Conservation (phyloP, 352 stramenopile genomes). For the Detonula confervacea region DNA sequence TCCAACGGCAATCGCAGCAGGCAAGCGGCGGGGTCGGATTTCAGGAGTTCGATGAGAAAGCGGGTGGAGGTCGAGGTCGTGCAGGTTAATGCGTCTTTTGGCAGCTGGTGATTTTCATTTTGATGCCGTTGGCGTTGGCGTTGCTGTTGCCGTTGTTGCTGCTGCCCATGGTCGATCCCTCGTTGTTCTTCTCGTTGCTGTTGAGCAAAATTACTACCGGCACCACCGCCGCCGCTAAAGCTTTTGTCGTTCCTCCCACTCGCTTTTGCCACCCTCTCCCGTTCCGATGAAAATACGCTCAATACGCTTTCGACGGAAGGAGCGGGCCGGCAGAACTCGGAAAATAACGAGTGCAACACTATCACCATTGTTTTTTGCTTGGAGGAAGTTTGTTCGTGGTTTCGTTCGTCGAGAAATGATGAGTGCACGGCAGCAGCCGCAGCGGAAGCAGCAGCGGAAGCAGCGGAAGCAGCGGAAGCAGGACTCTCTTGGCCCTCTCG, state of each 20-base stretch:
- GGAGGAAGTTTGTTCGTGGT: slow-evolving; percentile 3
- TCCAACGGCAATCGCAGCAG: slow-evolving; percentile 45
- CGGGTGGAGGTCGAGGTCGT: background rate
- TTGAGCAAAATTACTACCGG: no score
- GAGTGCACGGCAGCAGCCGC: background rate
- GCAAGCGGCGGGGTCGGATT: background rate
- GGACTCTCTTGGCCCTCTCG: no score
- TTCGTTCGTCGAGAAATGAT: background rate
- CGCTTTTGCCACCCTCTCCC: background rate
- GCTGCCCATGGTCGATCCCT: background rate
- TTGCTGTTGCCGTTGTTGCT: background rate
- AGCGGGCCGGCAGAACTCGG: slow-evolving; percentile 61
- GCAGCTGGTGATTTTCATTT: slow-evolving; percentile 34
- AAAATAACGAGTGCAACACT: slow-evolving; percentile 70
- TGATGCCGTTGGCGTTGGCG: no score
- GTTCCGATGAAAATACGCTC: slow-evolving; percentile 50
- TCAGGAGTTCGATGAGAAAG: slow-evolving; percentile 32
- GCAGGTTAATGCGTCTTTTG: slow-evolving; percentile 50
- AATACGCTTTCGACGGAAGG: slow-evolving; percentile 47
- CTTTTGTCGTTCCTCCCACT: no score
- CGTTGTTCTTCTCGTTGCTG: no score
- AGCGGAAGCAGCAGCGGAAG: background rate
- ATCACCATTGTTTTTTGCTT: slow-evolving; percentile 42
- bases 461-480: no score
- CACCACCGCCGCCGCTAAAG: background rate